Percentiles rank a stretch among this genome's conserved stretches.
Conservation (phyloP, 371 early-diverging fungal genomes). For the Mucor velutinosus region DNA sequence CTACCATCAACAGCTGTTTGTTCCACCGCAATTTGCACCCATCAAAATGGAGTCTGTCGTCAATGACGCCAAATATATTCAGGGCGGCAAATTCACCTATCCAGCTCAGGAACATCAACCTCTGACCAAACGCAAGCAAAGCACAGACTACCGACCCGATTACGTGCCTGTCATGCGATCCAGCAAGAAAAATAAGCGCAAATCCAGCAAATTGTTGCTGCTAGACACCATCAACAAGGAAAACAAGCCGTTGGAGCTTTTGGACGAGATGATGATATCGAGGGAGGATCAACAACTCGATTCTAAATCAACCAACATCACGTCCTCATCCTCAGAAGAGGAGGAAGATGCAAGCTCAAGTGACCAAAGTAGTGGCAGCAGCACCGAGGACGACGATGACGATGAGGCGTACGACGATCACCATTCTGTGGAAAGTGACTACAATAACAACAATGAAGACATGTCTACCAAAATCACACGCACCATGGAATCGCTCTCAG, state of each 20-base stretch:
- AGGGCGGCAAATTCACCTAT: conserved; percentile 54
- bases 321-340: background rate
- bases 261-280: background rate
- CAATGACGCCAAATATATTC: conserved; percentile 47
- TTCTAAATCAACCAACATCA: background rate
- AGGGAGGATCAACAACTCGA: background rate
- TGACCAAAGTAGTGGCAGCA: background rate
- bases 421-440: background rate
- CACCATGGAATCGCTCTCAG: background rate
- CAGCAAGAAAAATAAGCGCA: conserved; percentile 19
- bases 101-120: background rate
- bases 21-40: conserved; percentile 55
- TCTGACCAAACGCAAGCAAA: conserved; percentile 11
- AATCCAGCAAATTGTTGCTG: background rate
- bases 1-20: conserved; percentile 8
- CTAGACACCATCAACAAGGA: conserved; percentile 4
- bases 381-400: background rate
- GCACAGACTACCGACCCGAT: conserved; percentile 42
- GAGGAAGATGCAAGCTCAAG: background rate
- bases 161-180: conserved; percentile 31
- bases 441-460: background rate
- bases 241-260: conserved; percentile 2
- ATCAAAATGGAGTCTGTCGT: conserved; percentile 33
- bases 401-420: background rate
- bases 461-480: background rate